A percentile compares a stretch with the other conserved stretches of the same genome.
Conservation (phyloP, 208 protist species). For the Wallacemonas sp. region DNA sequence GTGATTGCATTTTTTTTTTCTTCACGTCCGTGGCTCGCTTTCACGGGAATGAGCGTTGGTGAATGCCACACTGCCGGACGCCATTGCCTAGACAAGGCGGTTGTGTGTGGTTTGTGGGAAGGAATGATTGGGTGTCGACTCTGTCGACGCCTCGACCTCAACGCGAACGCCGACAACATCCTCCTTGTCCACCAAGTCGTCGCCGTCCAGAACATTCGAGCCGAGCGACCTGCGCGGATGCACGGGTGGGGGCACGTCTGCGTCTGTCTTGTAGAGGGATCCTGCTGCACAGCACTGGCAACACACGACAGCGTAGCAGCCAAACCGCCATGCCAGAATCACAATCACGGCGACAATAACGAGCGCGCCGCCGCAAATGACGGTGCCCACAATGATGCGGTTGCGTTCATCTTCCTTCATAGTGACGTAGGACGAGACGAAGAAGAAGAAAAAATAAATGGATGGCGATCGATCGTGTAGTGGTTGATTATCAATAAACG, state of each 20-base stretch:
- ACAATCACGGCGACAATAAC: slow-evolving; percentile 1
- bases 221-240: not conserved
- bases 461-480: no score
- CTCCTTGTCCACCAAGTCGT: not conserved
- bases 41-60: no score
- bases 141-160: not conserved
- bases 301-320: slow-evolving; percentile 12
- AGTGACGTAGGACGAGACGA: not conserved
- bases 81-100: no score
- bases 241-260: not conserved
- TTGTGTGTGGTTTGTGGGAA: no score
- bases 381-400: slow-evolving; percentile 14
- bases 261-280: slow-evolving; percentile 8
- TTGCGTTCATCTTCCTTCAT: slow-evolving; percentile 9
- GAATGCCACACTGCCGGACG: no score
- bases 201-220: slow-evolving; percentile 1
- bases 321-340: slow-evolving; percentile 12
- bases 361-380: slow-evolving; percentile 2
- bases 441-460: not conserved
- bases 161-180: slow-evolving; percentile 1
- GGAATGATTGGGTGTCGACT: no score
- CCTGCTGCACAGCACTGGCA: slow-evolving; percentile 6
- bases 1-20: no score
- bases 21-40: no score
- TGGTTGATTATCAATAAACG: no score